These are phyloP conservation scores for Dentipellis fragilis DNA, from an alignment of 768 basidiomycete species.

Conservation along the genomic window DNA sequence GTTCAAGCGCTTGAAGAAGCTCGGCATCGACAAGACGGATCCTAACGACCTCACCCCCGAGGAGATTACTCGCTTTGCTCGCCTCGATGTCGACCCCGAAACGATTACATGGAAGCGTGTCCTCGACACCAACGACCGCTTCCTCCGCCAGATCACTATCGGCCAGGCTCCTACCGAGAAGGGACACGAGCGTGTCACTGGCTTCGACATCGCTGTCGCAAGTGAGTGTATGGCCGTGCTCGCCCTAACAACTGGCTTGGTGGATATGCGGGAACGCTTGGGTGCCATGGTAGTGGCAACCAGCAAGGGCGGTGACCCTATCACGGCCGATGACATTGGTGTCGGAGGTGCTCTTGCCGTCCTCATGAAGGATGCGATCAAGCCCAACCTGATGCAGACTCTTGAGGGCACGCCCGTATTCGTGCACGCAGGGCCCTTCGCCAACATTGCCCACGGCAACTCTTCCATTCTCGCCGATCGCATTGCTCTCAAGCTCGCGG, in stretches of 20 bases:
- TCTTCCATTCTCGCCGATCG: constrained; percentile 98
- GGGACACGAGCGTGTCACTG: constrained; percentile 80
- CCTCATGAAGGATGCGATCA: constrained; percentile 97
- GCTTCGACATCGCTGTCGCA: constrained; percentile 95
- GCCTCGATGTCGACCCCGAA: constrained; percentile 81
- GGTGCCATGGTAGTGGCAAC: constrained; percentile 97
- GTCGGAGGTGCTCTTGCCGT: constrained; percentile 93
- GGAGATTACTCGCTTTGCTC: constrained; percentile 82
- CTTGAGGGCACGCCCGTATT: constrained; percentile 97
- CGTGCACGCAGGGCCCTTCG: constrained; percentile 97
- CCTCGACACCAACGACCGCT: constrained; percentile 92
- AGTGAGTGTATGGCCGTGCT: constrained; percentile 98
- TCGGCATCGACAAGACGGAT: constrained; percentile 90
- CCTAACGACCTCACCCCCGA: constrained; percentile 89
- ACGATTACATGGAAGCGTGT: constrained; percentile 99
- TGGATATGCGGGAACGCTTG: constrained; percentile 86
- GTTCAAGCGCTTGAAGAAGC: constrained; percentile 90
- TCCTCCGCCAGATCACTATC: constrained; percentile 87
- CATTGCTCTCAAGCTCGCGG: constrained; percentile 93
- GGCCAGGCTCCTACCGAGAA: constrained; percentile 88
- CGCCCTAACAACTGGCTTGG: constrained; percentile 77
- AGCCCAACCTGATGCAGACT: constrained; percentile 98
- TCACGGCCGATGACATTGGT: constrained; percentile 95
- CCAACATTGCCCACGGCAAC: constrained; percentile 98
- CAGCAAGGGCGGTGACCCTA: constrained; percentile 79